Percentiles rank a stretch among this genome's conserved stretches.
phyloP scores from a whole-genome alignment of 495 filamentous ascomycete species.

The Bacidia gigantensis region DNA sequence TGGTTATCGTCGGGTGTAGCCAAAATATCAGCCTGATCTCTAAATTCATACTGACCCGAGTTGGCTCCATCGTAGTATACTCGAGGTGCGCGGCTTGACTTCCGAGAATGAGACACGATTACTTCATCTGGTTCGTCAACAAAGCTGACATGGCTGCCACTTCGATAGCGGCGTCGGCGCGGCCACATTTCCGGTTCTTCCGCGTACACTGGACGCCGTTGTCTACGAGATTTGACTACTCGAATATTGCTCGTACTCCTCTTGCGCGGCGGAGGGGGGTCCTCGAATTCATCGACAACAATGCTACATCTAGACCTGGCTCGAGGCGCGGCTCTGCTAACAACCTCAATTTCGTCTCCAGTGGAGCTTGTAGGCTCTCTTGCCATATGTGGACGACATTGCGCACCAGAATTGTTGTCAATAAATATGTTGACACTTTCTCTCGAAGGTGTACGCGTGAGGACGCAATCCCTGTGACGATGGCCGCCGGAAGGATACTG shows the following conservation, averaged over 20 bases:
- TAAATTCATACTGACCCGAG: not conserved
- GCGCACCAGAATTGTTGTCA: conserved; percentile 6
- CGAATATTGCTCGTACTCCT: conserved; percentile 8
- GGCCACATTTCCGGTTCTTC: not conserved
- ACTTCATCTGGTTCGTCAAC: conserved; percentile 11
- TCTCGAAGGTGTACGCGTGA: conserved; percentile 6
- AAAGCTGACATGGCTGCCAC: conserved; percentile 9
- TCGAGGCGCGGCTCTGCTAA: conserved; percentile 6
- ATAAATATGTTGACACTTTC: conserved; percentile 12
- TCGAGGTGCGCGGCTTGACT: conserved; percentile 2
- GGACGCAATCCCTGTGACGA: not conserved
- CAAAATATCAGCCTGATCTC: not conserved
- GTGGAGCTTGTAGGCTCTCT: conserved; percentile 6
- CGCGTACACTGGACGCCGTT: conserved; percentile 3
- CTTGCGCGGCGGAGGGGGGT: not conserved
- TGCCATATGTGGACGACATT: not conserved
- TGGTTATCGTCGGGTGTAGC: not conserved
- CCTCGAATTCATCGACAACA: conserved; percentile 7
- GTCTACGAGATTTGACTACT: not conserved
- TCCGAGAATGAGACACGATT: not conserved
- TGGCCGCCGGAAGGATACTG: not conserved
- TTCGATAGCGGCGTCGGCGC: not conserved
- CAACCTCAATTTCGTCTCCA: conserved; percentile 4
- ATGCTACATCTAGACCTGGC: not conserved
- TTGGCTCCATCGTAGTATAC: conserved; percentile 10